phyloP scores from a whole-genome alignment of 148 eudicot species.

The Polygonum aviculare region DNA sequence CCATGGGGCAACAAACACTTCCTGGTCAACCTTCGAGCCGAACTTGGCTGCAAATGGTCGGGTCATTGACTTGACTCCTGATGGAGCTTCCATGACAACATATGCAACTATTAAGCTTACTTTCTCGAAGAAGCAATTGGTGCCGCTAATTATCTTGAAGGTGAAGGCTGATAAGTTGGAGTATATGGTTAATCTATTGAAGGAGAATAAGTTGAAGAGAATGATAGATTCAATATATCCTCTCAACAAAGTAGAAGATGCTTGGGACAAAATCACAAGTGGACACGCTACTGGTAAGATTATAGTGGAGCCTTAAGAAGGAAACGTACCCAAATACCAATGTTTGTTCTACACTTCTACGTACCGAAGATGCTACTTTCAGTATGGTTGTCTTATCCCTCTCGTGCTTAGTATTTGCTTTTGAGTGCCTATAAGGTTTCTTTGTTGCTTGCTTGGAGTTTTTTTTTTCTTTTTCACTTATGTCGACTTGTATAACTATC shows the following conservation, averaged over 20 bases:
- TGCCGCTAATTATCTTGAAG: conserved; percentile 28
- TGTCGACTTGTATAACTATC: too few species aligned
- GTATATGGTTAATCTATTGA: conserved; percentile 45
- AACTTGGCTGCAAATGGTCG: conserved; percentile 39
- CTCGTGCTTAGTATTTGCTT: too few species aligned
- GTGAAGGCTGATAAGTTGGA: conserved; percentile 45
- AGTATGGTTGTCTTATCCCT: not conserved
- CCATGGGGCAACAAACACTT: conserved; percentile 44
- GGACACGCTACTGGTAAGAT: conserved; percentile 50
- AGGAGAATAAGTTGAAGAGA: conserved; percentile 64
- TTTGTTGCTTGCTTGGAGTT: too few species aligned
- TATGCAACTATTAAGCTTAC: conserved; percentile 22
- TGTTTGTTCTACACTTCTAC: too few species aligned
- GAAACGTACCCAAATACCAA: too few species aligned
- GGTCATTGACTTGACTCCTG: conserved; percentile 55
- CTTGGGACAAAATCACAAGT: conserved; percentile 53
- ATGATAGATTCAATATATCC: conserved; percentile 56
- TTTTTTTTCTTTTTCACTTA: too few species aligned
- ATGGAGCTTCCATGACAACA: too few species aligned
- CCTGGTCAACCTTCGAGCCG: conserved; percentile 61
- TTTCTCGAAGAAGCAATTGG: conserved; percentile 52
- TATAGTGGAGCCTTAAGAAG: conserved; percentile 38
- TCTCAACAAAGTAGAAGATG: conserved; percentile 61
- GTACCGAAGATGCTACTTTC: too few species aligned
- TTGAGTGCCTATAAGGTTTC: too few species aligned